Evolutionary conservation across 208 protist genomes (phyloP).

Genomic region (Perkinsela sp.): DNA sequence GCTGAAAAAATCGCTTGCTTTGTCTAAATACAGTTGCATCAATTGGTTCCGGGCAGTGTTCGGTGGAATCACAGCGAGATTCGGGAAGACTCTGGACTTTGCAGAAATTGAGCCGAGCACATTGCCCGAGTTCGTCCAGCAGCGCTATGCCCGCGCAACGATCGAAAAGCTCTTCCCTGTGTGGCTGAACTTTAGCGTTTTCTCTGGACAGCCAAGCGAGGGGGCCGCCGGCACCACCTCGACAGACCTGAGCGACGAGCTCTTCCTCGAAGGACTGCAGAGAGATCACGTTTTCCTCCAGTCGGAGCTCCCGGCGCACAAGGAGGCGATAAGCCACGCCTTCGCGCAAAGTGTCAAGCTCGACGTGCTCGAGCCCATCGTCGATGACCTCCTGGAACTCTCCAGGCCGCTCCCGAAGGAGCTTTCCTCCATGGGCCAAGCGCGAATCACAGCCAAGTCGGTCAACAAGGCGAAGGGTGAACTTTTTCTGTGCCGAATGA

Average conservation of each 20-base stretch:
- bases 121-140: constrained; percentile 1
- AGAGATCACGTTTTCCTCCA: constrained; percentile 6
- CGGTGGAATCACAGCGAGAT: constrained; percentile 1
- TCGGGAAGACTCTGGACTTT: background rate
- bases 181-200: background rate
- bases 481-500: constrained; percentile 8
- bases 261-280: constrained; percentile 2
- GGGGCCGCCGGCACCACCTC: background rate
- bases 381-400: constrained; percentile 6
- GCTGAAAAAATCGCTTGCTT: background rate
- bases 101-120: background rate
- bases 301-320: constrained; percentile 2
- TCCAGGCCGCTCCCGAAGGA: constrained; percentile 6
- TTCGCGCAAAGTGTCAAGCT: constrained; percentile 6
- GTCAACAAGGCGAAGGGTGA: constrained; percentile 9
- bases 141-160: background rate
- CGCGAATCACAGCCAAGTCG: constrained; percentile 4
- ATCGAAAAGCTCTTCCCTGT: background rate
- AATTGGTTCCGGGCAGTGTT: background rate
- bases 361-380: constrained; percentile 5
- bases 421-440: constrained; percentile 6
- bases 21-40: background rate
- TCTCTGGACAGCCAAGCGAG: background rate
- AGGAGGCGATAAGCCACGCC: constrained; percentile 6
- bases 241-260: background rate